Evolutionary conservation across 2,329 filamentous ascomycete genomes (phyloP), one percentile per base, ranked within the genome.

Genomic region (Escovopsis sp.): DNA sequence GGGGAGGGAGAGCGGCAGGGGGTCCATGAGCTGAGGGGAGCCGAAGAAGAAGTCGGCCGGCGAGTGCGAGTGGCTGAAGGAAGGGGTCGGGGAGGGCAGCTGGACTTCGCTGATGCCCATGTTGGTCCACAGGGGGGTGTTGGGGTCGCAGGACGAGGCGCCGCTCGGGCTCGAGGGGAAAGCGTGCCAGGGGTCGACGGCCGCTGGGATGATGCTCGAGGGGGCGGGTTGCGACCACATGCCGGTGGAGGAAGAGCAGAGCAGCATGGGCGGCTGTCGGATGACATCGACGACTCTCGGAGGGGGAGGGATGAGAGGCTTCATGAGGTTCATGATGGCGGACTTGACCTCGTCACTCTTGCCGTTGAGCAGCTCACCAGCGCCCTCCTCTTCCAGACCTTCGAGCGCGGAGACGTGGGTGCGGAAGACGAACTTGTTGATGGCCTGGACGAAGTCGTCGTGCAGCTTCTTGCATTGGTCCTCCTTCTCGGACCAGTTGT

Each of bases 401-500:
- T 98, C 90, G 36, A 98, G 71, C 31, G 87, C 90, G 41, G 79
- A 77, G 44, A 84, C 86, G 50, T 83, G 76, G 13, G 88, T 87
- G 52, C 86, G 79, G 63, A 82, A 98, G 52, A 98, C 88, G 53
- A 92, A 98, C 61, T 81, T 88, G 74, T 98, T 98, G 65, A 88
- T 79, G 45, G 87, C 84, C 63, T 96, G 88, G 45, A 96, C 72
- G 53, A 94, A 96, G 52, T 94, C 86, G 41, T 94, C 85, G 56
- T 96, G 90, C 49, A 96, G 70, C 67, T 94, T 94, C 76, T 93
- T 94, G 63, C 92, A 72, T 55, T 96, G 88, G 48, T 80, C 71
- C 51, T 94, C 87, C 71, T 96, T 96, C 61, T 94, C 88, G 28
- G 86, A 77, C 90, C 90, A 98, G 59, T 84, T 78, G 67, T 86